Base-by-base conservation (phyloP, 768 basidiomycete genomes). In the Boletus subcaerulescens region DNA sequence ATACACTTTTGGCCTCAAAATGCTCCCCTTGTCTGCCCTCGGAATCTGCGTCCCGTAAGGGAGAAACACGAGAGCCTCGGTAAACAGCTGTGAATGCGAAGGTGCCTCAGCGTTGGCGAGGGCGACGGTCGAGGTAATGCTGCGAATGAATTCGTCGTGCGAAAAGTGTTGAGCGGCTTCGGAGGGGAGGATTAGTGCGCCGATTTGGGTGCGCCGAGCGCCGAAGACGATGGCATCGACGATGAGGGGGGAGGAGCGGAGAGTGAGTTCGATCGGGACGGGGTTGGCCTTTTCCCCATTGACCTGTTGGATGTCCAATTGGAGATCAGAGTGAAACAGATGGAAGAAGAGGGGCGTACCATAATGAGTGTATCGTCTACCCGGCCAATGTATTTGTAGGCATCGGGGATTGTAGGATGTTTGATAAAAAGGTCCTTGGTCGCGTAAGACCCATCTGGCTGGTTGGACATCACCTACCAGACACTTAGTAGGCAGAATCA, bases 231-330 rank as follows among this genome's bases (percentile, higher is more conserved):
- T 75, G 31, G 77, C 80, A 50, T 84, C 82, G 0, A 71, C 65
- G 17, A 82, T 73, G 48, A 74, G 73, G 2, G 79, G 75, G 4
- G 68, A 68, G 3, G 80, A 80, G 18, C 78, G 77, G 50, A 83
- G 75, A 18, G 73, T 69, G 38, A 80, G 72, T 58, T 82, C 81
- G 50, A 82, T 80, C 0, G 81, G 80, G 5, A 80, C 77, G 6
- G 80, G 80, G 57, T 81, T 81, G 11, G 79, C 81, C 70, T 83
- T 83, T 66, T 83, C 81, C 8, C 82, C 80, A 12, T 67, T 67
- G 2, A 69, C 60, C 66, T 67, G n/a, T 11, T 72, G 12, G 65
- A 15, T 2, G 73, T 58, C 11, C 33, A 35, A 14, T 11, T 35
- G 14, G 33, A 14, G 14, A 14, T 12, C 14, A 14, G 33, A 14